Evolutionary conservation across 139 green algal genomes (phyloP).

Genomic region (Edaphochlamys debaryana): DNA sequence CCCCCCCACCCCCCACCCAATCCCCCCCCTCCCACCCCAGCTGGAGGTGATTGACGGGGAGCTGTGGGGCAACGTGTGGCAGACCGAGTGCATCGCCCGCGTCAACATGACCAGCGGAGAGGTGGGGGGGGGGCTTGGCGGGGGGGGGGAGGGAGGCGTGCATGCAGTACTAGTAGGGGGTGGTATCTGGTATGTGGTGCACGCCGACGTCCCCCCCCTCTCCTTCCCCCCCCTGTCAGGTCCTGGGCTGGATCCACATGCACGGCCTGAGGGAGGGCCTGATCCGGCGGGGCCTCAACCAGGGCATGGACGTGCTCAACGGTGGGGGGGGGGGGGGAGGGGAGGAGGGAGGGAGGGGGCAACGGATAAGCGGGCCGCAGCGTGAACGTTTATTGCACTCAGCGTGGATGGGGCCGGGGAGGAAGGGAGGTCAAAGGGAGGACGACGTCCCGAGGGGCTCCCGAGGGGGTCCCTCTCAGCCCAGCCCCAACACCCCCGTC

Average conservation of each 20-base stretch:
- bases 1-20: too few species aligned
- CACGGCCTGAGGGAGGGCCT: conserved; percentile 52
- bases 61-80: conserved; percentile 90
- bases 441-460: too few species aligned
- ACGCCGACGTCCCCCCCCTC: background rate
- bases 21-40: conserved; percentile 59
- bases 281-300: background rate
- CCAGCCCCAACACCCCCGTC: too few species aligned
- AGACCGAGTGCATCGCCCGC: conserved; percentile 86
- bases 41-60: conserved; percentile 84
- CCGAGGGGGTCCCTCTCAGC: too few species aligned
- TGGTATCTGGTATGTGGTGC: too few species aligned
- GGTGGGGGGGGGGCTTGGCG: background rate
- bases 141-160: background rate
- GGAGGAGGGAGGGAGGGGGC: background rate
- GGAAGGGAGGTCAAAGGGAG: too few species aligned
- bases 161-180: background rate
- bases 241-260: conserved; percentile 76
- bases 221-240: background rate
- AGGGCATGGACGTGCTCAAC: conserved; percentile 86
- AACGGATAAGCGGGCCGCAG: too few species aligned
- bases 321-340: too few species aligned
- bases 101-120: conserved; percentile 71
- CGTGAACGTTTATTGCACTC: too few species aligned
- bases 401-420: too few species aligned